phyloP scores from a whole-genome alignment of 139 green algal genomes.

The Nannochloris sp. region DNA sequence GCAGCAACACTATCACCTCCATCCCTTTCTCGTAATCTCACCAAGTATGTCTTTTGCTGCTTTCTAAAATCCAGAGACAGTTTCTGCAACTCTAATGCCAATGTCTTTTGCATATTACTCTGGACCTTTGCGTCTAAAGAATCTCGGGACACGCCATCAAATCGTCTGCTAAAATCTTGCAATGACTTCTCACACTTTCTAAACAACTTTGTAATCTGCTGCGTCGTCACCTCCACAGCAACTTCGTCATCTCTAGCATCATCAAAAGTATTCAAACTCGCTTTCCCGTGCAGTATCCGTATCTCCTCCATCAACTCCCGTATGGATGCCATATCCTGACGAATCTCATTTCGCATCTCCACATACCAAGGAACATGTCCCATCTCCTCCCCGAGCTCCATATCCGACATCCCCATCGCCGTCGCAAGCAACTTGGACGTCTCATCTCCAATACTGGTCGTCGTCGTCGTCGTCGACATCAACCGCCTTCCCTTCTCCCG shows the following conservation, averaged over 20 bases:
- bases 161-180: slow-evolving; percentile 24
- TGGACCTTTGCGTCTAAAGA: slow-evolving; percentile 40
- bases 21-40: slow-evolving; percentile 61
- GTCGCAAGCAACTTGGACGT: slow-evolving; percentile 34
- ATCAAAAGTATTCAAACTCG: slow-evolving; percentile 46
- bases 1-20: slow-evolving; percentile 38
- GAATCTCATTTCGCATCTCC: slow-evolving; percentile 35
- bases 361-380: slow-evolving; percentile 31
- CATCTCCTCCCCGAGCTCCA: slow-evolving; percentile 19
- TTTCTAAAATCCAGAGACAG: slow-evolving; percentile 78
- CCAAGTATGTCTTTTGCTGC: slow-evolving; percentile 78
- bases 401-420: slow-evolving; percentile 29
- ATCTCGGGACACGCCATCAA: neutral
- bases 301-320: slow-evolving; percentile 51
- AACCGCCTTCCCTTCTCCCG: slow-evolving; percentile 1
- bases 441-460: slow-evolving; percentile 8
- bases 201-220: slow-evolving; percentile 52
- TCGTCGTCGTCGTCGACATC: neutral
- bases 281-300: slow-evolving; percentile 26
- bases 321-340: slow-evolving; percentile 42
- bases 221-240: slow-evolving; percentile 33
- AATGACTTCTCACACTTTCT: slow-evolving; percentile 41
- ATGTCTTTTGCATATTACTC: slow-evolving; percentile 65
- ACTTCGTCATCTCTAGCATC: slow-evolving; percentile 38
- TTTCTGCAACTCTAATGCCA: slow-evolving; percentile 75